These are phyloP conservation scores for Cyclocybe aegerita DNA, from an alignment of 768 basidiomycete species.

Conservation along the genomic window DNA sequence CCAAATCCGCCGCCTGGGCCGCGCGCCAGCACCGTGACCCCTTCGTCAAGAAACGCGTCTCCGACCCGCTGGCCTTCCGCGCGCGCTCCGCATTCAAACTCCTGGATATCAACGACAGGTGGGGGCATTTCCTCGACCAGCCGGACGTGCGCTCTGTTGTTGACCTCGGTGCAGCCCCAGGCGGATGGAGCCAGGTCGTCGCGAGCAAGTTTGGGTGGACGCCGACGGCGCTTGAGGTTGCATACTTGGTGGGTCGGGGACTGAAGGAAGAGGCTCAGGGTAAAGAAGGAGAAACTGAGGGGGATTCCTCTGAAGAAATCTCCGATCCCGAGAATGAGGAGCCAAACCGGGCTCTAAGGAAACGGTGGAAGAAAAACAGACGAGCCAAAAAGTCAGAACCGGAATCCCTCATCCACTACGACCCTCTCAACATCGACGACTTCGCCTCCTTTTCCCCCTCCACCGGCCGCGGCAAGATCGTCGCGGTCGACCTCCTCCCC, in stretches of 20 bases:
- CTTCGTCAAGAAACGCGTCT: conserved; percentile 56
- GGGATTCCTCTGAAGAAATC: no score
- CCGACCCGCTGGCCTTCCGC: conserved; percentile 52
- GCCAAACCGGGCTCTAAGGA: not conserved
- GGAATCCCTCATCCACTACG: conserved; percentile 30
- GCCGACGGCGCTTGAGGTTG: conserved; percentile 1
- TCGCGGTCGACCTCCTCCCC: conserved; percentile 82
- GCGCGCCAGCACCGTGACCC: conserved; percentile 70
- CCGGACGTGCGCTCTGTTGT: conserved; percentile 65
- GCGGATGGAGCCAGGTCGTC: conserved; percentile 92
- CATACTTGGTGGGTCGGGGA: not conserved
- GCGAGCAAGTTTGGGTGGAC: conserved; percentile 58
- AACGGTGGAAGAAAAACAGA: conserved; percentile 5
- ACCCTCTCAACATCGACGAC: conserved; percentile 45
- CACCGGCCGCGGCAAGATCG: conserved; percentile 46
- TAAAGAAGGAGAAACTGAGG: conserved; percentile 1
- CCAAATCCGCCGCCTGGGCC: conserved; percentile 63
- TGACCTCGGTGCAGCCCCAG: conserved; percentile 91
- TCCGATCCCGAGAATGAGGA: no score
- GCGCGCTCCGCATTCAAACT: conserved; percentile 94
- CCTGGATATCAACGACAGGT: conserved; percentile 67
- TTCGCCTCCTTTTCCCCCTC: not conserved
- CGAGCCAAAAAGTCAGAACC: conserved; percentile 1
- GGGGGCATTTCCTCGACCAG: conserved; percentile 49
- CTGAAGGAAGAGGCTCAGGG: not conserved